A percentile compares a stretch with the other conserved stretches of the same genome.
Conservation (phyloP, 1,284 basidiomycete genomes). For the Hymenochaete sp. region DNA sequence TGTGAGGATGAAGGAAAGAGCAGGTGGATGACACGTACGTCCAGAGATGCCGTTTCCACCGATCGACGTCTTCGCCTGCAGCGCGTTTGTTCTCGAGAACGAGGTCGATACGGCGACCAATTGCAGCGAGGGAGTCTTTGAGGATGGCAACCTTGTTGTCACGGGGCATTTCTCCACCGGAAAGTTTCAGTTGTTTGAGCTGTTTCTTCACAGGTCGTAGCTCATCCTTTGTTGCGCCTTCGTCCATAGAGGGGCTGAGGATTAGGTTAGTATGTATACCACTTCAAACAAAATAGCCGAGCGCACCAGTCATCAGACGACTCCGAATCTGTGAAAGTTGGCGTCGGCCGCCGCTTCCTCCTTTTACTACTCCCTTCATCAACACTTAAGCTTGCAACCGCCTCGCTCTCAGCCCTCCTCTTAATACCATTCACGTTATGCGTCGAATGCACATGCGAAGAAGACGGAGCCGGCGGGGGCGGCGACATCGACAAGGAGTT, state of each 20-base stretch:
- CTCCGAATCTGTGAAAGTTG: conserved; percentile 86
- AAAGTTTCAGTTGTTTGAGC: conserved; percentile 92
- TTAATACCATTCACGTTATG: conserved; percentile 55
- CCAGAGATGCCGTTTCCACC: conserved; percentile 94
- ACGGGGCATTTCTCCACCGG: conserved; percentile 85
- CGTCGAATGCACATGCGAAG: no score
- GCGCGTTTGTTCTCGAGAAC: conserved; percentile 73
- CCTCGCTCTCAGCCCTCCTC: conserved; percentile 74
- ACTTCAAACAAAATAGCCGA: conserved; percentile 4
- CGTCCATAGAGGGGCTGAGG: conserved; percentile 91
- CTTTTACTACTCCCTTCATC: conserved; percentile 54
- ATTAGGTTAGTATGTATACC: conserved; percentile 2
- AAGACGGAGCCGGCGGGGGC: no score
- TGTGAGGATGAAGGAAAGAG: neutral
- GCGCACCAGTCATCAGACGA: conserved; percentile 81
- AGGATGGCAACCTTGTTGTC: conserved; percentile 94
- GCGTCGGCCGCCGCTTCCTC: conserved; percentile 80
- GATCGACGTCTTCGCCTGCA: conserved; percentile 69
- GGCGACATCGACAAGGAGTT: conserved; percentile 62
- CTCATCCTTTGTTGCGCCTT: conserved; percentile 89
- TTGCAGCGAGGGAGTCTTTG: conserved; percentile 91
- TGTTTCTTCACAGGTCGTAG: conserved; percentile 96
- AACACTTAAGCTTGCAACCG: conserved; percentile 66
- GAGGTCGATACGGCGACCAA: conserved; percentile 86
- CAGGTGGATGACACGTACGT: conserved; percentile 50